Percentiles rank a stretch among this genome's conserved stretches.
Evolutionary conservation across 2,329 filamentous ascomycete species (phyloP).

Genomic region (Cladosporium colombiae): DNA sequence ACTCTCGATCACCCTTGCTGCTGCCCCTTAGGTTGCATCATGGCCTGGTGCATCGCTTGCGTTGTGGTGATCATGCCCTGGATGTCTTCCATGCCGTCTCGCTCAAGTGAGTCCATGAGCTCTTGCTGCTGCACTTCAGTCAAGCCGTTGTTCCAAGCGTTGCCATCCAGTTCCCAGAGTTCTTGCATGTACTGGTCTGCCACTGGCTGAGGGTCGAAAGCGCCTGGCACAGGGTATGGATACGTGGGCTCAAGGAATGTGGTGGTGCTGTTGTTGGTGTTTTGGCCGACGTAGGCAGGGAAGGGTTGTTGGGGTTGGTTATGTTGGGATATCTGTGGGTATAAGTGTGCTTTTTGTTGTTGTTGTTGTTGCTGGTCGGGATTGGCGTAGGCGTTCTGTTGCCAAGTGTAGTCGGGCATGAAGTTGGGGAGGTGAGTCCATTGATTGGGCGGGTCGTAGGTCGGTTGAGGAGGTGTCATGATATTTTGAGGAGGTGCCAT

Average conservation of each 20-base stretch:
- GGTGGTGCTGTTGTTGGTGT: constrained; percentile 25
- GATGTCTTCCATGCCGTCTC: constrained; percentile 41
- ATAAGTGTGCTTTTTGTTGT: constrained; percentile 22
- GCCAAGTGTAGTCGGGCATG: constrained; percentile 29
- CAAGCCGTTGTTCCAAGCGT: constrained; percentile 37
- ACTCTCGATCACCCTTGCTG: not conserved
- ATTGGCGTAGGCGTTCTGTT: constrained; percentile 11
- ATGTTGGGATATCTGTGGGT: constrained; percentile 11
- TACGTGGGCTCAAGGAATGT: constrained; percentile 33
- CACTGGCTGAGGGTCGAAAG: not conserved
- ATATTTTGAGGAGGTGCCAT: constrained; percentile 24
- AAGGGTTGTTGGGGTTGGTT: constrained; percentile 5
- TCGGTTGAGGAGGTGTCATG: constrained; percentile 21
- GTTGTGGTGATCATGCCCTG: constrained; percentile 39
- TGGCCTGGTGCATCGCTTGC: constrained; percentile 28
- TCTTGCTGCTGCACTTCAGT: constrained; percentile 39
- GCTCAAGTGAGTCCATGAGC: constrained; percentile 40
- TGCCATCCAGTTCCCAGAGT: constrained; percentile 32
- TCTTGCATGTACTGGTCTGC: constrained; percentile 28
- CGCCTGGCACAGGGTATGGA: constrained; percentile 28
- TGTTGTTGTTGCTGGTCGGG: constrained; percentile 9
- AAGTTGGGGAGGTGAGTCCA: constrained; percentile 36
- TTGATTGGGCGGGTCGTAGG: constrained; percentile 13
- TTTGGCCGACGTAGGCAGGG: constrained; percentile 16
- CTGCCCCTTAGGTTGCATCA: constrained; percentile 12